phyloP scores from a whole-genome alignment of 2,329 filamentous ascomycete species.

The Conoideocrella luteorostrata region DNA sequence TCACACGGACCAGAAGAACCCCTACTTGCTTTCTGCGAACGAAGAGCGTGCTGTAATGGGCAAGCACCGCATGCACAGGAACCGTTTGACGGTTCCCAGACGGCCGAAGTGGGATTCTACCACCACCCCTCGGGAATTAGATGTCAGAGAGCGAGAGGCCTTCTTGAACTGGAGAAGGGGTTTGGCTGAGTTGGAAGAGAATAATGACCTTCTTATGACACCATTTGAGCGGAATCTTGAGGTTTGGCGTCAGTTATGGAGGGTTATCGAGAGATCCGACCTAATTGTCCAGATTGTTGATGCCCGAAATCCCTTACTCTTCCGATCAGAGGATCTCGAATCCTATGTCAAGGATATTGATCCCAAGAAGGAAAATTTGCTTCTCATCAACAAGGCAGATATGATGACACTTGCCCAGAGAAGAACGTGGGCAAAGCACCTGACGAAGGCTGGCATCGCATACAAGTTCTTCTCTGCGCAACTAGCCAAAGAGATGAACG shows the following conservation, averaged over 20 bases:
- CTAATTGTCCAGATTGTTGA: constrained; percentile 97
- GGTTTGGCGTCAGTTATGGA: constrained; percentile 96
- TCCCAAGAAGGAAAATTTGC: constrained; percentile 76
- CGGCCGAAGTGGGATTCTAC: constrained; percentile 81
- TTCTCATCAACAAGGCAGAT: constrained; percentile 97
- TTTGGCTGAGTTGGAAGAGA: constrained; percentile 87
- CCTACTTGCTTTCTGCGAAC: constrained; percentile 76
- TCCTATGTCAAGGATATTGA: constrained; percentile 91
- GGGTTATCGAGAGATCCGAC: constrained; percentile 95
- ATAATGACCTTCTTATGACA: constrained; percentile 91
- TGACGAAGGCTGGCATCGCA: constrained; percentile 71
- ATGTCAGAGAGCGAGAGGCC: constrained; percentile 69
- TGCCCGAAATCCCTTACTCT: constrained; percentile 87
- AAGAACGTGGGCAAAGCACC: constrained; percentile 77
- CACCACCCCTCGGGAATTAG: constrained; percentile 79
- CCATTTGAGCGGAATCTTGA: constrained; percentile 96
- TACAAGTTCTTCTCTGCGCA: constrained; percentile 97
- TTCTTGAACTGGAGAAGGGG: constrained; percentile 86
- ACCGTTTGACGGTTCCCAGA: constrained; percentile 78
- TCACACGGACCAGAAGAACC: constrained; percentile 92
- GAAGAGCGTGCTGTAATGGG: constrained; percentile 73
- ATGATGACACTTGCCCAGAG: constrained; percentile 93
- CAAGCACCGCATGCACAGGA: constrained; percentile 78
- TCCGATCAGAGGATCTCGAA: constrained; percentile 90
- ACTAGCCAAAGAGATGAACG: constrained; percentile 82